Conservation (phyloP, 2,329 filamentous ascomycete species). For the Zasmidium cellare region DNA sequence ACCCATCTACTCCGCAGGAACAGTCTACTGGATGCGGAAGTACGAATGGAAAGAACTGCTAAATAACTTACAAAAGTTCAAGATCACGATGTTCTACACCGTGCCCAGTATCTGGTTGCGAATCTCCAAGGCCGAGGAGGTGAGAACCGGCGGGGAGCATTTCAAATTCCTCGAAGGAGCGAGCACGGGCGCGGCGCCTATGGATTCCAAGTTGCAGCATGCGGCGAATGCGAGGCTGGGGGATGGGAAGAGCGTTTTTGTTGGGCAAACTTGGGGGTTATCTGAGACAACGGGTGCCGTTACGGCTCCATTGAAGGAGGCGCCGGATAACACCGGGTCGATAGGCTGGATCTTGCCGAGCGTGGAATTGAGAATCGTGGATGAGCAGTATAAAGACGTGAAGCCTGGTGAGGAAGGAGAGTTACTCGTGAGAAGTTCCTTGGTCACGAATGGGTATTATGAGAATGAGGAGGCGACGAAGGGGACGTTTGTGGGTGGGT, state of each 20-base stretch:
- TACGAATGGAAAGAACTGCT: constrained; percentile 40
- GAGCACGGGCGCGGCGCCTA: constrained; percentile 41
- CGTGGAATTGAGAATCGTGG: constrained; percentile 42
- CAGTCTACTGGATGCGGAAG: constrained; percentile 41
- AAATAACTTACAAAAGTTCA: constrained; percentile 36
- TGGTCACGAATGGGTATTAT: constrained; percentile 66
- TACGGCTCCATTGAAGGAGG: constrained; percentile 38
- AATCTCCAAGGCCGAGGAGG: constrained; percentile 39
- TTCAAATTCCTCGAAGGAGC: constrained; percentile 36
- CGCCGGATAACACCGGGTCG: constrained; percentile 35
- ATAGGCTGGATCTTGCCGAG: constrained; percentile 39
- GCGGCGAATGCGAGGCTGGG: constrained; percentile 37
- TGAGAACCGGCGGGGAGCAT: constrained; percentile 26
- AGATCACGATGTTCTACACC: constrained; percentile 42
- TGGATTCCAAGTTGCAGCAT: constrained; percentile 40
- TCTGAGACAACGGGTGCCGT: constrained; percentile 36
- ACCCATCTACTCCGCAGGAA: constrained; percentile 35
- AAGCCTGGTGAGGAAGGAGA: constrained; percentile 35
- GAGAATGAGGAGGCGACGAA: constrained; percentile 69
- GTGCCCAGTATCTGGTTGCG: constrained; percentile 41
- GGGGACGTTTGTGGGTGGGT: constrained; percentile 74
- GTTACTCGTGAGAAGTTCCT: constrained; percentile 20
- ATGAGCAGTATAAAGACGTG: constrained; percentile 46
- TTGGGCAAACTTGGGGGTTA: constrained; percentile 42
- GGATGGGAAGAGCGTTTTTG: constrained; percentile 27